Percentiles rank a stretch among this genome's conserved stretches.
phyloP scores from a whole-genome alignment of 768 basidiomycete genomes.

The Steccherinum ochraceum region DNA sequence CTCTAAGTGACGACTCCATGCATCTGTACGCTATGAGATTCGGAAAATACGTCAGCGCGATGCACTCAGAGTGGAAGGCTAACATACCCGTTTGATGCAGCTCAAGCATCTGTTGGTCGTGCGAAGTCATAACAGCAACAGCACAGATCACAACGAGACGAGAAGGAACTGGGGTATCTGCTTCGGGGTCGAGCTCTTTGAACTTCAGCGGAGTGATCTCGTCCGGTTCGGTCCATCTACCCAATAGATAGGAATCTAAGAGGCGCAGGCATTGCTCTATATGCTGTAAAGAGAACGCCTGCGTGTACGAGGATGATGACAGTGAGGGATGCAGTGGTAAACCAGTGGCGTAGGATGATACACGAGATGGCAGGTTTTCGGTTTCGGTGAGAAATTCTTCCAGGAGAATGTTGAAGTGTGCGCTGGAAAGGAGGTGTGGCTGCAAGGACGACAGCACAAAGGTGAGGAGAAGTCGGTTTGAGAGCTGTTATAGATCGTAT shows the following conservation, averaged over 20 bases:
- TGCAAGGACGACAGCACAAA: slow-evolving; percentile 44
- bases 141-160: slow-evolving; percentile 5
- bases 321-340: slow-evolving; percentile 31
- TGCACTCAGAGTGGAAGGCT: too few species aligned
- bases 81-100: not conserved
- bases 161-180: not conserved
- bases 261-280: slow-evolving; percentile 52
- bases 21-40: slow-evolving; percentile 35
- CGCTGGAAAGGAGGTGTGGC: slow-evolving; percentile 32
- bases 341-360: slow-evolving; percentile 34
- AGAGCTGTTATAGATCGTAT: too few species aligned
- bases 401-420: slow-evolving; percentile 24
- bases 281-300: slow-evolving; percentile 35
- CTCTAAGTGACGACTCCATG: slow-evolving; percentile 52
- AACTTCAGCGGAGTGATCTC: not conserved
- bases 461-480: slow-evolving; percentile 48
- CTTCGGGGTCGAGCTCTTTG: slow-evolving; percentile 15
- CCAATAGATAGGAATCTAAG: slow-evolving; percentile 57
- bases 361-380: slow-evolving; percentile 30
- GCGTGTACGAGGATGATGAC: slow-evolving; percentile 8
- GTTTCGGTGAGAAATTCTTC: slow-evolving; percentile 31
- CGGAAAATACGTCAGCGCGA: too few species aligned
- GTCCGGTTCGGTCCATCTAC: slow-evolving; percentile 38
- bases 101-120: not conserved
- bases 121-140: not conserved